Percentiles rank a stretch among this genome's conserved stretches.
Conservation (phyloP, 2,329 filamentous ascomycete genomes). For the Aspergillus cejpii region DNA sequence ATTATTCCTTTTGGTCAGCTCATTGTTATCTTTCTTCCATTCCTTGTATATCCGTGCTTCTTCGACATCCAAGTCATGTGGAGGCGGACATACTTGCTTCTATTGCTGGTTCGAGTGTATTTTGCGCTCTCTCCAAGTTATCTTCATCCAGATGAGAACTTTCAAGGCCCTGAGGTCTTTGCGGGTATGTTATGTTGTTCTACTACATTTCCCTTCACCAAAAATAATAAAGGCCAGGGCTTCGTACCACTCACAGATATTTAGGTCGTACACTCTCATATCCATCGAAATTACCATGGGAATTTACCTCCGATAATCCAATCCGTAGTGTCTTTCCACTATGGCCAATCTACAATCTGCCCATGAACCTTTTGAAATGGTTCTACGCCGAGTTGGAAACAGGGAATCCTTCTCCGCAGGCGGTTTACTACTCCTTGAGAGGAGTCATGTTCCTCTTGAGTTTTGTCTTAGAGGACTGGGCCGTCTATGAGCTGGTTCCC, state of each 20-base stretch:
- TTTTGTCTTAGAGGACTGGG: conserved; percentile 97
- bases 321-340: conserved; percentile 94
- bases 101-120: conserved; percentile 83
- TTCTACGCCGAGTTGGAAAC: conserved; percentile 78
- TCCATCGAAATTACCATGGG: conserved; percentile 85
- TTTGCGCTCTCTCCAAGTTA: conserved; percentile 94
- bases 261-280: conserved; percentile 91
- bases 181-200: conserved; percentile 60
- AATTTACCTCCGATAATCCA: conserved; percentile 81
- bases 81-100: conserved; percentile 78
- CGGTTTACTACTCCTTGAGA: conserved; percentile 83
- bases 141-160: conserved; percentile 97
- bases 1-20: neutral
- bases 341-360: conserved; percentile 91
- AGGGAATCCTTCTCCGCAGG: conserved; percentile 66
- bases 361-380: conserved; percentile 89
- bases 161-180: conserved; percentile 95
- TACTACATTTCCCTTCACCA: conserved; percentile 1
- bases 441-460: conserved; percentile 89
- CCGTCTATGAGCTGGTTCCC: conserved; percentile 81
- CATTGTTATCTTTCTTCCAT: conserved; percentile 5
- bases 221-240: too few species aligned
- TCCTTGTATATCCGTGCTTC: conserved; percentile 15
- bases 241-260: too few species aligned
- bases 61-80: conserved; percentile 57